These are phyloP conservation scores for Verticillium nonalfalfae DNA, from an alignment of 2,329 filamentous ascomycete species.

Conservation along the genomic window DNA sequence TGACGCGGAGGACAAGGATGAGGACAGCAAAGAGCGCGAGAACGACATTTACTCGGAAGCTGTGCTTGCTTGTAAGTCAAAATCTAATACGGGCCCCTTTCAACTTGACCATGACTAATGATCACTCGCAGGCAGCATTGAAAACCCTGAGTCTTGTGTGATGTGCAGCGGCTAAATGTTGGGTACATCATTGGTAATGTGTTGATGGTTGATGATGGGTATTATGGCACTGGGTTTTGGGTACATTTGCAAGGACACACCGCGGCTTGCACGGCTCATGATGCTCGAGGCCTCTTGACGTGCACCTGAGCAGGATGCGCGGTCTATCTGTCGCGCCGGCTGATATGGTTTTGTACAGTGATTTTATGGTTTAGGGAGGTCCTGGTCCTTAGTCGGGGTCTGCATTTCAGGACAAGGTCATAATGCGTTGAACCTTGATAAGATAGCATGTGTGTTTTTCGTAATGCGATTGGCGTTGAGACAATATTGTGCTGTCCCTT, in stretches of 20 bases:
- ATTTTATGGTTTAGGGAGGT: background rate
- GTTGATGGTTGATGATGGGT: slow-evolving; percentile 11
- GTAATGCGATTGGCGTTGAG: background rate
- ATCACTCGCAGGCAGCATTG: slow-evolving; percentile 67
- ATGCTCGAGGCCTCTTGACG: background rate
- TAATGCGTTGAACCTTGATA: background rate
- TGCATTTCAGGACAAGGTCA: background rate
- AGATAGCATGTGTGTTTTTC: background rate
- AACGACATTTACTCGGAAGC: slow-evolving; percentile 94
- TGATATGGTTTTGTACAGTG: background rate
- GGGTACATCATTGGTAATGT: slow-evolving; percentile 2
- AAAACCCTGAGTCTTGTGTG: slow-evolving; percentile 88
- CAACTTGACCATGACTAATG: slow-evolving; percentile 21
- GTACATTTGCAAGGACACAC: background rate
- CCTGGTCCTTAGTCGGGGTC: background rate
- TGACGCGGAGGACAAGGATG: slow-evolving; percentile 69
- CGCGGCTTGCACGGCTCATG: background rate
- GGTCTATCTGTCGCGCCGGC: background rate
- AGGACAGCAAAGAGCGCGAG: slow-evolving; percentile 69
- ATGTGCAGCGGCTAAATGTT: slow-evolving; percentile 86
- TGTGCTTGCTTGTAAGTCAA: slow-evolving; percentile 71
- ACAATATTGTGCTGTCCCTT: background rate
- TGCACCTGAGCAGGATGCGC: background rate
- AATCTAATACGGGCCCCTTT: background rate
- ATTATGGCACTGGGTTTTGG: slow-evolving; percentile 4